Evolutionary conservation across 2,329 filamentous ascomycete genomes (phyloP), one percentile per base, ranked within the genome.

Genomic region (Cephalotrichum gorgonifer): DNA sequence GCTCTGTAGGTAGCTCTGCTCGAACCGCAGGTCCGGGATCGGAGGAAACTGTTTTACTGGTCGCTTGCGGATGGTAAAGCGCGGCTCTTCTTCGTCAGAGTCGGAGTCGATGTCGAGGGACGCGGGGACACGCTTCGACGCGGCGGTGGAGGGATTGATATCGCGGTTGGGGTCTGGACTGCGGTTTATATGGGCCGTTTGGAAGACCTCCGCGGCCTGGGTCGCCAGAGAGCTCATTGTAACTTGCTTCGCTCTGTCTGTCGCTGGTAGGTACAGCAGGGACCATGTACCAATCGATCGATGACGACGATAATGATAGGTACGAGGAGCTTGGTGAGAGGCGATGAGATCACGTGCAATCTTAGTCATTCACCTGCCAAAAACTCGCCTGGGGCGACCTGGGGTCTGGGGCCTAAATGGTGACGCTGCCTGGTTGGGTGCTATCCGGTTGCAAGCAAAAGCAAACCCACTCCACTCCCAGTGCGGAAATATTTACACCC

Each of bases 1-100:
- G 68, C 89, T 95, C 58, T 86, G 85, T 49, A 98, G 77, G 66
- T 98, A 98, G 74, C 90, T 96, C 76, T 98, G 93, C 70, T 98
- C 93, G 68, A 97, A 97, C 41, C 93, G 81, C 56, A 98, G 72
- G 69, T 98, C 93, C 4, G 90, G 89, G 60, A 96, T 77, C 8
- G 81, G 78, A 27, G 76, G 78, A 49, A 83, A 69, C 38, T 68
- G 64, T 31, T 67, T 64, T 15, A 11, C 25, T 43, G 60, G 59
- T 44, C 70, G 72, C 47, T 69, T 69, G 47, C 89, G 65, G 5
- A 84, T 74, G 55, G 79, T 84, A 53, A 83, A 73, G 12, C 84
- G 84, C 22, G 88, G 81, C 49, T 87, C 84, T 51, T 84, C 81
- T 46, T 83, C 79, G 26, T 76, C 74, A 2, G 72, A 67, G 23